Base-by-base conservation (phyloP, 208 protist genomes). In the Crithidia bombi region DNA sequence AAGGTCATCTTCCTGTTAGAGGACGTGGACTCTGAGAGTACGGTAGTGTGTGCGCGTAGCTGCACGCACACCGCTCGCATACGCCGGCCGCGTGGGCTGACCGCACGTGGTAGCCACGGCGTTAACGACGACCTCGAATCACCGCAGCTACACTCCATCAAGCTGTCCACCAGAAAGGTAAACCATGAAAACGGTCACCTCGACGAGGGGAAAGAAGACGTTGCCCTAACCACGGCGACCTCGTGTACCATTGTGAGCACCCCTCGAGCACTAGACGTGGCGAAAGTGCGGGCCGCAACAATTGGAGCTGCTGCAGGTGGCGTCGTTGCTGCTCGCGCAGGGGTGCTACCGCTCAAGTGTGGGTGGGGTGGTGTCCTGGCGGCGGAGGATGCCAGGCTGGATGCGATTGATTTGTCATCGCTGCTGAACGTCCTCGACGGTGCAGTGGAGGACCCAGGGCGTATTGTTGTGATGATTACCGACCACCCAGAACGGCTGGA, bases 1-100 rank as follows among this genome's bases (percentile, higher is more conserved):
- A 69, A 70, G 32, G 70, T 76, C 9, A 76, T 76, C 32, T 76
- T 76, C 25, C 63, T 76, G 32, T n/a, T 76, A 6, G 70, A 76
- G 56, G 63, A 65, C 36, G 64, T 76, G 4, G 58, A 76, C 70
- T 51, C 63, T 14, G 44, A 36, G 25, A 44, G 41, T 44, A 38
- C 65, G 21, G n/a, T 70, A 19, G 62, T 76, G 38, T 36, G 46
- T 0, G 44, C 62, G 23, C 70, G 70, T 2, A 19, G 23, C 0
- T 17, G 26, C 3, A 4, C 21, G 47, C 36, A 65, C 52, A 11
- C 23, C 3, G 70, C 51, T 17, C 62, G 11, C n/a, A n/a, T 69
- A 15, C 47, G 70, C 12, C 63, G 26, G 0, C 21, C 63, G 2
- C 63, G 43, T 10, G 70, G 70, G 1, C 44, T 76, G 46, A 69